Conservation (phyloP, 2,329 filamentous ascomycete species). For the Hypoxylon sp. region DNA sequence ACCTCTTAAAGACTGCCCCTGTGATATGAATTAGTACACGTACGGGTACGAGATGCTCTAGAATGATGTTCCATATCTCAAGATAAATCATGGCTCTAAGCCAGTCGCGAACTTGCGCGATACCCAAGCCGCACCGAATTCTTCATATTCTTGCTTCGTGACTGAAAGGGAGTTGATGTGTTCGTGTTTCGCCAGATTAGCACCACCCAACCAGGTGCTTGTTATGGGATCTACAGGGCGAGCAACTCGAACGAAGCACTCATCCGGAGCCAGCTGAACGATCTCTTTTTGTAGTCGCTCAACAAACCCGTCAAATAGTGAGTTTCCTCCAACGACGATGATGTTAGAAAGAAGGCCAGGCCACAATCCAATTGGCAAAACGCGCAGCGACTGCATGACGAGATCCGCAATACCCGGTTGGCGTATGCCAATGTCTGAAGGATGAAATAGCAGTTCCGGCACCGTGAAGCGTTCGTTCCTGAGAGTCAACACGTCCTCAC, state of each 20-base stretch:
- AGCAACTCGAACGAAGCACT: slow-evolving; percentile 82
- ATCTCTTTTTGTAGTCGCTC: slow-evolving; percentile 84
- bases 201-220: slow-evolving; percentile 89
- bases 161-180: slow-evolving; percentile 79
- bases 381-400: slow-evolving; percentile 82
- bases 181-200: slow-evolving; percentile 78
- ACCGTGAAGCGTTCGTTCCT: slow-evolving; percentile 93
- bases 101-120: slow-evolving; percentile 76
- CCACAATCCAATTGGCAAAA: slow-evolving; percentile 85
- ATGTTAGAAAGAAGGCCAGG: slow-evolving; percentile 89
- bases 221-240: slow-evolving; percentile 80
- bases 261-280: slow-evolving; percentile 78
- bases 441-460: slow-evolving; percentile 90
- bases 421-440: slow-evolving; percentile 85
- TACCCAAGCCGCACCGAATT: slow-evolving; percentile 83
- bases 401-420: slow-evolving; percentile 87
- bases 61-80: background rate
- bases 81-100: slow-evolving; percentile 45
- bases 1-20: background rate
- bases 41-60: background rate
- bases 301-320: slow-evolving; percentile 84
- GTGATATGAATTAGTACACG: slow-evolving; percentile 21
- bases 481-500: slow-evolving; percentile 87
- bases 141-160: slow-evolving; percentile 92
- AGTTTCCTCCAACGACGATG: slow-evolving; percentile 89